These are phyloP conservation scores for Coemansia pectinata DNA, from an alignment of 192 early-diverging fungal genomes.

Conservation along the genomic window DNA sequence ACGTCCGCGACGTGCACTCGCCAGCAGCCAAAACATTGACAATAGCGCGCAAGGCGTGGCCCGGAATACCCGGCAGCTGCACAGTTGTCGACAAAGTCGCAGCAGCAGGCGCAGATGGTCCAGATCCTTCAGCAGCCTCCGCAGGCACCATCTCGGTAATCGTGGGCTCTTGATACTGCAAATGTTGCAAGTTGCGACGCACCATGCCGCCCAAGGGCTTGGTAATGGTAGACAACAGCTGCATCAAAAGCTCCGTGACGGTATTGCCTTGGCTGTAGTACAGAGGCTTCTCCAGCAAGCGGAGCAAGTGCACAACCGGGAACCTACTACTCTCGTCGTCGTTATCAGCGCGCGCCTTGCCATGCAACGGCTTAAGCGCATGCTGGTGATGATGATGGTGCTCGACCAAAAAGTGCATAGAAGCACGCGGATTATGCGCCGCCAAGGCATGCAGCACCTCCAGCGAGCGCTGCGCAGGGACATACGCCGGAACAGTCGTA, in stretches of 20 bases:
- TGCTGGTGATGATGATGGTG: constrained; percentile 10
- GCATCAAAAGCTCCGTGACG: constrained; percentile 88
- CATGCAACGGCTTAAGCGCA: constrained; percentile 21
- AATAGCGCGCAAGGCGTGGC: constrained; percentile 76
- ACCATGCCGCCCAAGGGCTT: constrained; percentile 70
- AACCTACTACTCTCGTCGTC: constrained; percentile 63
- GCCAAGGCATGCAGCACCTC: constrained; percentile 83
- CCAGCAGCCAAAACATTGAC: constrained; percentile 89
- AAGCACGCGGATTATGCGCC: constrained; percentile 67
- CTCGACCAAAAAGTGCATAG: constrained; percentile 69
- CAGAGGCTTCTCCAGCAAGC: constrained; percentile 78
- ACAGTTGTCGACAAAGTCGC: constrained; percentile 25
- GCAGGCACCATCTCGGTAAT: neutral
- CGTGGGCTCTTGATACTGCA: constrained; percentile 9
- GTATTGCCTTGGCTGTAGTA: constrained; percentile 73
- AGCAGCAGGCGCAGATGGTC: neutral
- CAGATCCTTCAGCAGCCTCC: constrained; percentile 1
- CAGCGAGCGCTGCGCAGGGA: constrained; percentile 88
- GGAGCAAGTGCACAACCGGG: constrained; percentile 71
- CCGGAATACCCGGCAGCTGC: constrained; percentile 79
- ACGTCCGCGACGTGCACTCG: constrained; percentile 90
- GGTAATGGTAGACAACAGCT: constrained; percentile 76
- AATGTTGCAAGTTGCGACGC: constrained; percentile 45
- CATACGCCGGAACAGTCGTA: constrained; percentile 73
- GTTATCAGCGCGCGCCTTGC: constrained; percentile 61